Percentiles rank a stretch among this genome's conserved stretches.
Evolutionary conservation across 768 basidiomycete genomes (phyloP).

Genomic region (Coprinellus micaceus): DNA sequence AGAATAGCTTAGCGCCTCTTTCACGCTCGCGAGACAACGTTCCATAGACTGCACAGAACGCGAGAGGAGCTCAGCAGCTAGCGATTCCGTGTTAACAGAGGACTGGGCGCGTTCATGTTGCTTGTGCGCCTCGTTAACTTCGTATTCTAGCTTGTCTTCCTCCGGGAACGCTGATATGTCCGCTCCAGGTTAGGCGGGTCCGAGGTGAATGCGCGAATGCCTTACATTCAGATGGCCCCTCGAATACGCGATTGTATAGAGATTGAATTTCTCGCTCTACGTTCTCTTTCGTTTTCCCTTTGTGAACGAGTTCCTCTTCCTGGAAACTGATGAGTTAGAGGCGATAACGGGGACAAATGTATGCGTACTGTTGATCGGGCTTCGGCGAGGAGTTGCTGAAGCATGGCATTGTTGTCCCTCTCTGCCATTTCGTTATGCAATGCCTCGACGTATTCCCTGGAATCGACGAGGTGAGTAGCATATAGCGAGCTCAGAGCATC

Average conservation of each 20-base stretch:
- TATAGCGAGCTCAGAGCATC: neutral
- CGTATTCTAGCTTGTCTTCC: slow-evolving; percentile 41
- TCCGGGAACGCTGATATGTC: slow-evolving; percentile 37
- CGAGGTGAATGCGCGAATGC: too few species aligned
- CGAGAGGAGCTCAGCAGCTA: slow-evolving; percentile 35
- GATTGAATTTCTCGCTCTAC: slow-evolving; percentile 34
- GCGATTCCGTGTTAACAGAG: slow-evolving; percentile 35
- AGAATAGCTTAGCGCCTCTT: slow-evolving; percentile 39
- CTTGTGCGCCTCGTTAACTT: slow-evolving; percentile 28
- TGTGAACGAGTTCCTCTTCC: slow-evolving; percentile 32
- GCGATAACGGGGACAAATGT: neutral
- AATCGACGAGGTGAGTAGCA: neutral
- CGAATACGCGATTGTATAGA: slow-evolving; percentile 40
- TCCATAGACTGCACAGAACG: slow-evolving; percentile 35
- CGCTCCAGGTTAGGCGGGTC: too few species aligned
- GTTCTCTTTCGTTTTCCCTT: slow-evolving; percentile 25
- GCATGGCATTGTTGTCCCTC: slow-evolving; percentile 28
- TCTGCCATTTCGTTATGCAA: slow-evolving; percentile 39
- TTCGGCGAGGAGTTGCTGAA: slow-evolving; percentile 30
- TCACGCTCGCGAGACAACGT: slow-evolving; percentile 26
- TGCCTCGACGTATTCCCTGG: slow-evolving; percentile 45
- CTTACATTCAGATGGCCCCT: slow-evolving; percentile 40
- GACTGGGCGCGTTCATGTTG: slow-evolving; percentile 34
- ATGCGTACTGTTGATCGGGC: slow-evolving; percentile 34
- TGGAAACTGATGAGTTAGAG: slow-evolving; percentile 12